phyloP scores from a whole-genome alignment of 2,329 filamentous ascomycete genomes.

The Ambrosiella beaveri region DNA sequence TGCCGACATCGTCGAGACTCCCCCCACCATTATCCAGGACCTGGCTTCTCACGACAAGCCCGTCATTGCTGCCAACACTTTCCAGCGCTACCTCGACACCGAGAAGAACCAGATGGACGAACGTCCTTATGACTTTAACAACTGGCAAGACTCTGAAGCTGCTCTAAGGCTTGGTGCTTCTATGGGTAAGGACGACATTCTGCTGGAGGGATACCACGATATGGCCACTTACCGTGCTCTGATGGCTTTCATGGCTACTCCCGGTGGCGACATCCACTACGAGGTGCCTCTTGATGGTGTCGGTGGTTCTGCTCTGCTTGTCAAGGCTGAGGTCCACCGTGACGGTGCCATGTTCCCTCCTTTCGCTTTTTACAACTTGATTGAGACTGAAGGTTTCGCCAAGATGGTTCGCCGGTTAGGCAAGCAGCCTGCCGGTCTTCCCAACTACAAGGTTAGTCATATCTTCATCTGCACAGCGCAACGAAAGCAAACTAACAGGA shows the following conservation, averaged over 20 bases:
- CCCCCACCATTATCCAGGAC: slow-evolving; percentile 72
- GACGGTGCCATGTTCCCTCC: slow-evolving; percentile 98
- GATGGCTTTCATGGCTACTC: slow-evolving; percentile 64
- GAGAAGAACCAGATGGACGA: slow-evolving; percentile 53
- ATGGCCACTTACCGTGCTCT: slow-evolving; percentile 82
- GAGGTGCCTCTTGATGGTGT: slow-evolving; percentile 78
- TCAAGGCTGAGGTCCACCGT: slow-evolving; percentile 91
- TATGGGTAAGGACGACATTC: slow-evolving; percentile 82
- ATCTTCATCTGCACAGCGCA: not conserved
- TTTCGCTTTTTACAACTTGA: slow-evolving; percentile 89
- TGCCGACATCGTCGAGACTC: slow-evolving; percentile 78
- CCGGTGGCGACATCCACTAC: slow-evolving; percentile 35
- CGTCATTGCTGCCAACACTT: slow-evolving; percentile 92
- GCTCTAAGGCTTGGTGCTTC: slow-evolving; percentile 57
- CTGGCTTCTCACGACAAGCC: slow-evolving; percentile 73
- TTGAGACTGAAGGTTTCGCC: slow-evolving; percentile 95
- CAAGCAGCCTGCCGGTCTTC: slow-evolving; percentile 73
- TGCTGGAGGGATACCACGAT: slow-evolving; percentile 83
- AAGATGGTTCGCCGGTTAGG: slow-evolving; percentile 88
- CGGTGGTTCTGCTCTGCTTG: slow-evolving; percentile 77
- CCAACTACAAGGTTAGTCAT: slow-evolving; percentile 76
- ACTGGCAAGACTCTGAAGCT: slow-evolving; percentile 77
- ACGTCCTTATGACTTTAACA: slow-evolving; percentile 91
- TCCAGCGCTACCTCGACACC: slow-evolving; percentile 62
- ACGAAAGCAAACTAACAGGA: not conserved